Evolutionary conservation across 257 asterid species (phyloP).

Genomic region (Plectranthus barbatus): DNA sequence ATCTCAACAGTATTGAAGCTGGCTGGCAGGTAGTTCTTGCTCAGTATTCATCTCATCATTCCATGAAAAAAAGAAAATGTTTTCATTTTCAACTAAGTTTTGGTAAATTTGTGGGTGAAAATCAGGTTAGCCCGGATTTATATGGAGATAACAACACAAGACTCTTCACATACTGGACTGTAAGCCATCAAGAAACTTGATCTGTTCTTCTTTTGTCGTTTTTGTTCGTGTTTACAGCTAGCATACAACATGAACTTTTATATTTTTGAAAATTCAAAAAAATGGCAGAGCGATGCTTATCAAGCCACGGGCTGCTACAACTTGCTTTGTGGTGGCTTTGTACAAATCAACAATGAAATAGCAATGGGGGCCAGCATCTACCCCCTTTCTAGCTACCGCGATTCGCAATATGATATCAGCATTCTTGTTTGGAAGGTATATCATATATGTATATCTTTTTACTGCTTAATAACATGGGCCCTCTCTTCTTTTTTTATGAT

Average conservation of each 20-base stretch:
- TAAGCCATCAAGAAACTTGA: conserved; percentile 32
- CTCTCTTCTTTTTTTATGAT: conserved; percentile 6
- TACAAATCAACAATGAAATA: conserved; percentile 61
- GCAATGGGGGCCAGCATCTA: conserved; percentile 83
- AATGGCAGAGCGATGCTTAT: conserved; percentile 73
- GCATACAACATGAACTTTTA: conserved; percentile 17
- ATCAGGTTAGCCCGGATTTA: conserved; percentile 83
- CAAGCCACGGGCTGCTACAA: conserved; percentile 89
- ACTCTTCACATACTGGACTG: conserved; percentile 95
- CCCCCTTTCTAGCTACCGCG: conserved; percentile 50
- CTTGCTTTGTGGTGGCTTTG: conserved; percentile 73
- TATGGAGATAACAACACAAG: conserved; percentile 81
- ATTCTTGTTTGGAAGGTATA: conserved; percentile 90
- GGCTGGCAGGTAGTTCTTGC: conserved; percentile 68
- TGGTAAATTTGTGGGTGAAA: not conserved
- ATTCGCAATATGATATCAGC: conserved; percentile 73
- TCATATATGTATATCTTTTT: no score
- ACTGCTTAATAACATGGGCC: not conserved
- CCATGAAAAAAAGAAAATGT: not conserved
- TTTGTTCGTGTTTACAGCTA: conserved; percentile 20
- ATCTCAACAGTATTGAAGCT: conserved; percentile 86
- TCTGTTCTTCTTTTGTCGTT: not conserved
- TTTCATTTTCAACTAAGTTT: no score
- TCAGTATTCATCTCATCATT: not conserved
- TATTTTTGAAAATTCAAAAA: conserved; percentile 18